These are phyloP conservation scores for Ambrosiella cleistominuta DNA, from an alignment of 2,329 filamentous ascomycete genomes.

Conservation along the genomic window DNA sequence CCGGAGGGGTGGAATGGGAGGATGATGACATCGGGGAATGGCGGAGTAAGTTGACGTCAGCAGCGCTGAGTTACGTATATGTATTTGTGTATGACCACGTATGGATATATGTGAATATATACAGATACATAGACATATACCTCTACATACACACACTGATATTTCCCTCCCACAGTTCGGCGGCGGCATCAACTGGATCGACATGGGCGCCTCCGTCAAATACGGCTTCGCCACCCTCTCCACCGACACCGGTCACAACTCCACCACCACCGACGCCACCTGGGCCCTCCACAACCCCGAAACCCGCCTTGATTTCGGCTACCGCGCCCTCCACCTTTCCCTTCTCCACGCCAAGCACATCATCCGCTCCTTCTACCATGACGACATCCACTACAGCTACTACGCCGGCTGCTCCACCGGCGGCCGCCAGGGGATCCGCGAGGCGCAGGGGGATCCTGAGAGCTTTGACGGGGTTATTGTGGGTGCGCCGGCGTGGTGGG, in stretches of 20 bases:
- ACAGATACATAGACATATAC: not conserved
- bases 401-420: conserved; percentile 34
- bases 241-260: conserved; percentile 28
- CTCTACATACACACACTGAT: not conserved
- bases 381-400: conserved; percentile 21
- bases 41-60: conserved; percentile 14
- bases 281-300: conserved; percentile 26
- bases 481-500: conserved; percentile 31
- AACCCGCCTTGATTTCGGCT: conserved; percentile 22
- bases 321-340: conserved; percentile 29
- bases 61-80: not conserved
- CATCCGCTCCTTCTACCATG: conserved; percentile 29
- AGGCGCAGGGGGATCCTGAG: conserved; percentile 27
- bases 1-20: conserved; percentile 19
- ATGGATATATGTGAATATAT: not conserved
- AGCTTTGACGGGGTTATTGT: conserved; percentile 29
- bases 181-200: conserved; percentile 20
- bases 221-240: conserved; percentile 26
- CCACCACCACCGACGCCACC: conserved; percentile 16
- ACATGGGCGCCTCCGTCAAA: conserved; percentile 15
- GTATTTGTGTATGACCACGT: not conserved
- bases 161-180: conserved; percentile 13
- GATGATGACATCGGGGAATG: conserved; percentile 20
- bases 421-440: conserved; percentile 33
- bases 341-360: conserved; percentile 30